Evolutionary conservation across 2,329 filamentous ascomycete species (phyloP), one percentile per base, ranked within the genome.

Genomic region (Colletotrichum sp.): DNA sequence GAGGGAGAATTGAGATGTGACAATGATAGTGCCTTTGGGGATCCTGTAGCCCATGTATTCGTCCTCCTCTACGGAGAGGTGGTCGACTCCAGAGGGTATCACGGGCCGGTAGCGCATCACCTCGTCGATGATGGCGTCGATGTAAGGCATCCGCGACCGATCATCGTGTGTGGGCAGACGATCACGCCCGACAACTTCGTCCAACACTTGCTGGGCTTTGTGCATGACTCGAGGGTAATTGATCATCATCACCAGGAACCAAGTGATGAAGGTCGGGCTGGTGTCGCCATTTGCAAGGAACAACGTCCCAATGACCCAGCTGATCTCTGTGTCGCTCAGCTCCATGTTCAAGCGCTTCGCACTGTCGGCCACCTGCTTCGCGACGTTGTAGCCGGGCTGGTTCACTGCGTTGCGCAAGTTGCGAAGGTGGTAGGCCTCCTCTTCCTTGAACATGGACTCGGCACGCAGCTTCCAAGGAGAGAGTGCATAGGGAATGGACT

Each of bases 181-280:
- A 7, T 82, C 78, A 0, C 77, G 64, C 1, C 87, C 81, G 1
- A 82, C 82, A 6, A 87, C 83, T 1, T 79, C 74, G 71, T 89
- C 86, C 9, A 89, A 79, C 43, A 85, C 80, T 18, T 79, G 76
- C 70, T 86, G 86, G 1, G 88, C 88, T 69, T 84, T 86, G 13
- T 57, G 34, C 8, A 84, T 78, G 32, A 77, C 82, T 6, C 68
- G 64, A 2, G 60, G 43, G 6, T 78, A 43, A 9, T 79, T 79
- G 32, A 83, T 68, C 75, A 82, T 83, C 4, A 82, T 81, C 3
- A 83, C 77, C 16, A 84, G 72, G 39, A 84, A 82, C 76, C 81
- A 84, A 21, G 39, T 57, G 5, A 74, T 59, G 7, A 57, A 39
- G 10, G 36, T 24, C 1, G 64, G 60, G 18, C 21, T 72, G 2